A percentile compares a stretch with the other conserved stretches of the same genome.
Conservation (phyloP, 2,329 filamentous ascomycete genomes). For the Corynespora cassiicola region DNA sequence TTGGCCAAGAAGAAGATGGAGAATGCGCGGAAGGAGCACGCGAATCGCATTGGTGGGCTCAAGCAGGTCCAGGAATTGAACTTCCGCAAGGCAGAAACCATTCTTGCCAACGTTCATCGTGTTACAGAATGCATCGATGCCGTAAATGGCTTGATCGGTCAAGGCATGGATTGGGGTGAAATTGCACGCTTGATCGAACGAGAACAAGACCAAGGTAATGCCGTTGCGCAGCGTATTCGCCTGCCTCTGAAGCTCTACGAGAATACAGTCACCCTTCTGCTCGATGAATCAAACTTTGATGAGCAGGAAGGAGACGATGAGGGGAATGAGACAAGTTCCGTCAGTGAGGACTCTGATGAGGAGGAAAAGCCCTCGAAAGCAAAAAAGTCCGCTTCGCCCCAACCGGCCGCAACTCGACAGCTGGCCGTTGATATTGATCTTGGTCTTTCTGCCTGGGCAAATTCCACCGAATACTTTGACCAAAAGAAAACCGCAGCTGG, state of each 20-base stretch:
- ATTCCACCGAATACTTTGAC: constrained; percentile 90
- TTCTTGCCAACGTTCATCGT: constrained; percentile 87
- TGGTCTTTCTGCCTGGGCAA: constrained; percentile 81
- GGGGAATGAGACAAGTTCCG: constrained; percentile 68
- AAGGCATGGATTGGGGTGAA: constrained; percentile 98
- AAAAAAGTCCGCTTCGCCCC: constrained; percentile 55
- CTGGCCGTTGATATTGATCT: constrained; percentile 87
- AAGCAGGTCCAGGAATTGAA: constrained; percentile 84
- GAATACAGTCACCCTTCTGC: constrained; percentile 80
- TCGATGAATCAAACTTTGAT: constrained; percentile 73
- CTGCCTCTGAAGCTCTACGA: constrained; percentile 89
- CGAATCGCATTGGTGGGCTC: constrained; percentile 81
- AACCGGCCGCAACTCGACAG: constrained; percentile 46
- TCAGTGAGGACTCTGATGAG: constrained; percentile 68
- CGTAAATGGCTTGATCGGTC: constrained; percentile 86
- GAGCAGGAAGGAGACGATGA: constrained; percentile 67
- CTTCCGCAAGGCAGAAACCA: constrained; percentile 84
- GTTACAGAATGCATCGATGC: constrained; percentile 93
- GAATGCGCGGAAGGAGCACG: constrained; percentile 81
- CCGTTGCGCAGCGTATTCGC: constrained; percentile 85
- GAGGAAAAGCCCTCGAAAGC: constrained; percentile 55
- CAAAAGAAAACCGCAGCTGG: constrained; percentile 82
- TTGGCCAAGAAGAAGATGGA: constrained; percentile 84
- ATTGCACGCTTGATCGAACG: constrained; percentile 87
- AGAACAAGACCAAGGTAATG: constrained; percentile 80